A percentile compares a stretch with the other conserved stretches of the same genome.
These are phyloP conservation scores for Parasitella parasitica DNA, from an alignment of 371 early-diverging fungal species.

Conservation along the genomic window DNA sequence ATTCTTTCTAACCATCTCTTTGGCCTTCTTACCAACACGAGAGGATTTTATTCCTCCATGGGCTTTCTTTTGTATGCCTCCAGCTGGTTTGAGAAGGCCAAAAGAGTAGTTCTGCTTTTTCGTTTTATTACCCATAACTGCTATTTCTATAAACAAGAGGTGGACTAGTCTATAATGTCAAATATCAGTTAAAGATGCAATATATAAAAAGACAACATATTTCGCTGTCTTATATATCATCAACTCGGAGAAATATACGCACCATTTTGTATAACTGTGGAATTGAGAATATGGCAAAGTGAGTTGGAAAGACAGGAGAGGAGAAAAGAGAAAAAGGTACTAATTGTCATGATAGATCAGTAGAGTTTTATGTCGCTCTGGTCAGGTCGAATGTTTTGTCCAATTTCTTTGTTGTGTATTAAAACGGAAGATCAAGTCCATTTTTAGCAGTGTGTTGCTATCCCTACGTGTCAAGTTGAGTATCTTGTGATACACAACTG, in stretches of 20 bases:
- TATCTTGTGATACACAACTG: not conserved
- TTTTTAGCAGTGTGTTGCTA: constrained; percentile 16
- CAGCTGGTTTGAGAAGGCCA: constrained; percentile 6
- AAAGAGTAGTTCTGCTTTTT: constrained; percentile 4
- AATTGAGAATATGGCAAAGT: not conserved
- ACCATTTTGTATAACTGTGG: too few relatives aligned
- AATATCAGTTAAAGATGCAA: not conserved
- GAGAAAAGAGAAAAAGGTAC: not conserved
- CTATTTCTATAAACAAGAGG: constrained; percentile 5
- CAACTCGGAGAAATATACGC: constrained; percentile 12
- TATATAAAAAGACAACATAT: not conserved
- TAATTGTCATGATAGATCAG: not conserved
- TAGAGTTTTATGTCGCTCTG: not conserved
- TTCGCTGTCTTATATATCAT: not conserved
- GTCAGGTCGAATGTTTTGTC: constrained; percentile 6
- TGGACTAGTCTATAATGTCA: not conserved
- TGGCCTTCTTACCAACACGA: constrained; percentile 19
- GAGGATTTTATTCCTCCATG: constrained; percentile 7
- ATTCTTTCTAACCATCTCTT: constrained; percentile 17
- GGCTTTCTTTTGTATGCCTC: constrained; percentile 13
- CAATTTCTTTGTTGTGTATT: constrained; percentile 10
- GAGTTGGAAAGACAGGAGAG: not conserved
- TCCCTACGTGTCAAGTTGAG: not conserved
- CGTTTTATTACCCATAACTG: constrained; percentile 23
- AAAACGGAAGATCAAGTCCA: constrained; percentile 5